These are phyloP conservation scores for Phytophthora pluvialis DNA, from an alignment of 352 stramenopile species.

Conservation along the genomic window DNA sequence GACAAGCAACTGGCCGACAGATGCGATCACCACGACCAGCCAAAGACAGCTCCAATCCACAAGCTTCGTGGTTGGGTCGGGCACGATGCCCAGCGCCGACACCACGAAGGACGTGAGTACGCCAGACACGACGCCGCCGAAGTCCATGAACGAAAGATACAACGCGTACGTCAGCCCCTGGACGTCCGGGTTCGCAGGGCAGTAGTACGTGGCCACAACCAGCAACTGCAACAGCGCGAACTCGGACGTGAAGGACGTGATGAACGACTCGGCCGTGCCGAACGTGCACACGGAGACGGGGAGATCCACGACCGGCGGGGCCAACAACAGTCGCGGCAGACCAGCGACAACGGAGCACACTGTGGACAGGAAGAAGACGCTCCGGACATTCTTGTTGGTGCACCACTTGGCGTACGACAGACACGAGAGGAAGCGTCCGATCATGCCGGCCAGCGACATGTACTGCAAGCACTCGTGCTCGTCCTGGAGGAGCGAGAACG, in stretches of 20 bases:
- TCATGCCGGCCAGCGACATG: constrained; percentile 66
- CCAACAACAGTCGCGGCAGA: constrained; percentile 67
- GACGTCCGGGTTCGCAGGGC: constrained; percentile 53
- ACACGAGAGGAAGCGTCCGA: constrained; percentile 75
- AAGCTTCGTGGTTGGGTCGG: constrained; percentile 55
- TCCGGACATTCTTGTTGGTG: constrained; percentile 64
- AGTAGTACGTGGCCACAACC: constrained; percentile 87
- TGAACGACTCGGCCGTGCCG: constrained; percentile 68
- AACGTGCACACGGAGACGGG: constrained; percentile 78
- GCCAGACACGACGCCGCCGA: constrained; percentile 77
- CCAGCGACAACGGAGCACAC: constrained; percentile 68
- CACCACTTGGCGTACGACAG: constrained; percentile 78
- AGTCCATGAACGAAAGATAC: constrained; percentile 88
- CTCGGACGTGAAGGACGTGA: constrained; percentile 80
- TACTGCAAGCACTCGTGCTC: constrained; percentile 79
- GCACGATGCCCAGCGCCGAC: constrained; percentile 60
- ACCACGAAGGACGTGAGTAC: constrained; percentile 66
- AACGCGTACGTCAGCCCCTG: constrained; percentile 83
- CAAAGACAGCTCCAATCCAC: constrained; percentile 72
- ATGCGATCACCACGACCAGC: constrained; percentile 65
- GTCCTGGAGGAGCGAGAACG: constrained; percentile 62
- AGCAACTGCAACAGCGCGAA: constrained; percentile 85
- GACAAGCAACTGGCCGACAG: constrained; percentile 66
- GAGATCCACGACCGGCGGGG: constrained; percentile 55
- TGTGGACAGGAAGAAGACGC: constrained; percentile 80